phyloP scores from a whole-genome alignment of 352 stramenopile genomes.

The Peronospora belbahrii region DNA sequence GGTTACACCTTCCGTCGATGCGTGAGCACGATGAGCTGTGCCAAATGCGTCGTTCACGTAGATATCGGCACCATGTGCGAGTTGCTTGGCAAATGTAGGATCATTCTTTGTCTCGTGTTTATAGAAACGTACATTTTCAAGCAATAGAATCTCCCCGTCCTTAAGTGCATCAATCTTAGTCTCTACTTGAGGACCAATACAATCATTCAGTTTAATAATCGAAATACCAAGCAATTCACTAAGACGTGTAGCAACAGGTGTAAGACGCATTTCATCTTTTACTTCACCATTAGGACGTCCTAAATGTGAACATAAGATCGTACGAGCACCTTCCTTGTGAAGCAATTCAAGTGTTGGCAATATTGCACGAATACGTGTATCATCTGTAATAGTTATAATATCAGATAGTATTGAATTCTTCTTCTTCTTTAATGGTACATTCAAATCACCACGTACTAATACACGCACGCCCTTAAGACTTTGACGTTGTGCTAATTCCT shows the following conservation, averaged over 20 bases:
- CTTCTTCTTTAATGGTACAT: conserved; percentile 95
- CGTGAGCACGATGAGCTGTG: conserved; percentile 95
- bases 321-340: conserved; percentile 91
- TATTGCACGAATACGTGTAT: conserved; percentile 92
- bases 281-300: conserved; percentile 92
- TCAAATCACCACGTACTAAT: conserved; percentile 97
- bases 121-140: conserved; percentile 96
- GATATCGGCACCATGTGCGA: conserved; percentile 89
- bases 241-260: conserved; percentile 90
- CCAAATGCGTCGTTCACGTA: conserved; percentile 99
- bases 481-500: conserved; percentile 51
- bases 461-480: conserved; percentile 93
- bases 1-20: conserved; percentile 95
- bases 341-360: conserved; percentile 91
- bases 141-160: conserved; percentile 89
- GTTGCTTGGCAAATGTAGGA: conserved; percentile 89
- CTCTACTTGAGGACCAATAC: conserved; percentile 89
- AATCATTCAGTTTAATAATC: conserved; percentile 92
- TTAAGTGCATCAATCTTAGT: conserved; percentile 68
- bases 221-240: conserved; percentile 88
- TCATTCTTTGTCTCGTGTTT: conserved; percentile 97
- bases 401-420: conserved; percentile 75
- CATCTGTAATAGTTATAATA: conserved; percentile 96
- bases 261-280: conserved; percentile 77
- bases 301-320: conserved; percentile 94